These are phyloP conservation scores for Raphanus hybrid DNA, from an alignment of 441 rosid genomes.

Conservation along the genomic window DNA sequence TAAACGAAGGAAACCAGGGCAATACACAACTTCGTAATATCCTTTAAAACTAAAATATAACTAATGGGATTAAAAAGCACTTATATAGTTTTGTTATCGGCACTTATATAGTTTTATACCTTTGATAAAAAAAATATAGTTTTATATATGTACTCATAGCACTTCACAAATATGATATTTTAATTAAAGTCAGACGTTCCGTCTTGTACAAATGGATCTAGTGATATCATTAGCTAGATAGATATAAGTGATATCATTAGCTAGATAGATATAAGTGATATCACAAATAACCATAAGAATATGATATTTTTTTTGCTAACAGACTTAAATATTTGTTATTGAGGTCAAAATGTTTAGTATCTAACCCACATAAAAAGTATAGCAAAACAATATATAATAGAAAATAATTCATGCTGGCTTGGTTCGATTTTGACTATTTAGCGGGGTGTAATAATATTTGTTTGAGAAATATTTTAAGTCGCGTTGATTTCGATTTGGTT, in stretches of 20 bases:
- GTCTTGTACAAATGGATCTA: not conserved
- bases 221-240: not conserved
- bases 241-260: too few species aligned
- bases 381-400: not conserved
- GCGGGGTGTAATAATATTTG: not conserved
- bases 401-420: not conserved
- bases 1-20: not conserved
- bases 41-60: too few species aligned
- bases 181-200: not conserved
- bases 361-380: not conserved
- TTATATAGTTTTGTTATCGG: too few species aligned
- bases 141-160: not conserved
- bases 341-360: not conserved
- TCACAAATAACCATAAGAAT: too few species aligned
- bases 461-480: not conserved
- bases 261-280: too few species aligned
- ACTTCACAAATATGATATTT: not conserved
- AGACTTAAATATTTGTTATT: not conserved
- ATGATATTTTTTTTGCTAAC: too few species aligned
- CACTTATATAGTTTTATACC: too few species aligned
- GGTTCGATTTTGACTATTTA: not conserved
- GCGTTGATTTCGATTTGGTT: not conserved
- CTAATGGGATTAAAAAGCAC: not conserved
- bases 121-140: too few species aligned
- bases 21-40: not conserved